A percentile compares a stretch with the other conserved stretches of the same genome.
Evolutionary conservation across 257 asterid genomes (phyloP).

Genomic region (Parsonsia alboflavescens): DNA sequence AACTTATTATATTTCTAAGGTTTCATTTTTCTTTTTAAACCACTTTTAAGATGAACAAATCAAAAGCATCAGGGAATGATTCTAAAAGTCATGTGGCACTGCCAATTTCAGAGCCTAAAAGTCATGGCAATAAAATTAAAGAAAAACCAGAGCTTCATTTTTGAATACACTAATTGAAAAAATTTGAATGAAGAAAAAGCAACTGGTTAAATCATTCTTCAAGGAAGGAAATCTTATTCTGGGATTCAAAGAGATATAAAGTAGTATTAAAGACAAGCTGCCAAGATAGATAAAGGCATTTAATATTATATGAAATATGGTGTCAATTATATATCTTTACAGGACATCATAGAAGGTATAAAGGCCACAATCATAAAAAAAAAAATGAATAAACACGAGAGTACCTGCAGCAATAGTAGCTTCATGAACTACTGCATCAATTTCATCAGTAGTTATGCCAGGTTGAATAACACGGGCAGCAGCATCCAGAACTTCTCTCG

Average conservation of each 20-base stretch:
- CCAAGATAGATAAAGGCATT: neutral
- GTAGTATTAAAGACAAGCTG: neutral
- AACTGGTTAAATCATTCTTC: too few relatives aligned
- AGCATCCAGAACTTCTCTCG: constrained; percentile 92
- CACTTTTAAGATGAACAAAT: too few relatives aligned
- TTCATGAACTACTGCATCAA: constrained; percentile 94
- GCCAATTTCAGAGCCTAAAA: too few relatives aligned
- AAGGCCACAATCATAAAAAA: neutral
- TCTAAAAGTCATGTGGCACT: too few relatives aligned
- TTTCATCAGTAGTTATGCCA: constrained; percentile 96
- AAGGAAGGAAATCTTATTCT: too few relatives aligned
- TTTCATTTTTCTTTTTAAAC: too few relatives aligned
- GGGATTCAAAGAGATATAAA: neutral
- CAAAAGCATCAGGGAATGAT: too few relatives aligned
- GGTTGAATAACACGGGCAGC: constrained; percentile 92
- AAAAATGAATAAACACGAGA: neutral
- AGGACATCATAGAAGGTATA: neutral
- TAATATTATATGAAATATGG: neutral
- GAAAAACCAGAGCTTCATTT: too few relatives aligned
- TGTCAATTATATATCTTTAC: neutral
- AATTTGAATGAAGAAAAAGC: too few relatives aligned
- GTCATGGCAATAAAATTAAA: too few relatives aligned
- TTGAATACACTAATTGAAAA: too few relatives aligned
- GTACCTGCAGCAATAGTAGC: constrained; percentile 90
- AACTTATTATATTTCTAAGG: too few relatives aligned